Conservation (phyloP, 2,329 filamentous ascomycete genomes). For the Paraconiothyrium brasiliense region DNA sequence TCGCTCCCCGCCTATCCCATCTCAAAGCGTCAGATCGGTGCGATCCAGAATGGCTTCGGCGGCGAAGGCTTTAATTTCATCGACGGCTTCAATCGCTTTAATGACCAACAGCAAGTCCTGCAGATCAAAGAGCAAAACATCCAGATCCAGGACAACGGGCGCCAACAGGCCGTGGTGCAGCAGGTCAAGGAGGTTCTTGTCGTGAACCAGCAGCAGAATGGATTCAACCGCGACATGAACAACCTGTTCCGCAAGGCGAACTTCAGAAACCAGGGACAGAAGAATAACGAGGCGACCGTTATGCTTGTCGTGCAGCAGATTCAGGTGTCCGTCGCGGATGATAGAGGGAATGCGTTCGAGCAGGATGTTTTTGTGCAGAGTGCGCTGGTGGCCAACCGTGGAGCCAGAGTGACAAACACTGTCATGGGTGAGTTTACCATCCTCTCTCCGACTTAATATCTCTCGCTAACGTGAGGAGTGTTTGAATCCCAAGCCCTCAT, state of each 20-base stretch:
- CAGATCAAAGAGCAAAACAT: conserved; percentile 40
- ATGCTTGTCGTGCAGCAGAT: conserved; percentile 45
- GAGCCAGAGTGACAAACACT: conserved; percentile 31
- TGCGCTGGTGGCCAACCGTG: conserved; percentile 41
- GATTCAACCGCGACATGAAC: conserved; percentile 42
- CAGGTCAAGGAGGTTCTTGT: conserved; percentile 41
- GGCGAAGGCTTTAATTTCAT: conserved; percentile 41
- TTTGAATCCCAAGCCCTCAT: conserved; percentile 37
- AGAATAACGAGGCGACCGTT: conserved; percentile 33
- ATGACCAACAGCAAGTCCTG: conserved; percentile 41
- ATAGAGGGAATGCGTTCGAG: conserved; percentile 33
- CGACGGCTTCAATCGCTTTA: conserved; percentile 43
- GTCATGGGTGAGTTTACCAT: conserved; percentile 35
- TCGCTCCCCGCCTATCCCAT: conserved; percentile 23
- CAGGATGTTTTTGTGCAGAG: conserved; percentile 41
- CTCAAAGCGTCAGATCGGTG: conserved; percentile 30
- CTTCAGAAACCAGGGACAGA: conserved; percentile 28
- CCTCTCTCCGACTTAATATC: not conserved
- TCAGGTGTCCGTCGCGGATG: conserved; percentile 38
- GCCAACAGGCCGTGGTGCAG: conserved; percentile 35
- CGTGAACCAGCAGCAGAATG: conserved; percentile 40
- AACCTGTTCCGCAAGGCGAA: conserved; percentile 43
- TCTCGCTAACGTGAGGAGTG: conserved; percentile 22
- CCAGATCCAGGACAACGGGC: conserved; percentile 36
- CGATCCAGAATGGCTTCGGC: conserved; percentile 30